Evolutionary conservation across 176 grass and related monocot genomes (phyloP).

Genomic region (Stipa capillata): DNA sequence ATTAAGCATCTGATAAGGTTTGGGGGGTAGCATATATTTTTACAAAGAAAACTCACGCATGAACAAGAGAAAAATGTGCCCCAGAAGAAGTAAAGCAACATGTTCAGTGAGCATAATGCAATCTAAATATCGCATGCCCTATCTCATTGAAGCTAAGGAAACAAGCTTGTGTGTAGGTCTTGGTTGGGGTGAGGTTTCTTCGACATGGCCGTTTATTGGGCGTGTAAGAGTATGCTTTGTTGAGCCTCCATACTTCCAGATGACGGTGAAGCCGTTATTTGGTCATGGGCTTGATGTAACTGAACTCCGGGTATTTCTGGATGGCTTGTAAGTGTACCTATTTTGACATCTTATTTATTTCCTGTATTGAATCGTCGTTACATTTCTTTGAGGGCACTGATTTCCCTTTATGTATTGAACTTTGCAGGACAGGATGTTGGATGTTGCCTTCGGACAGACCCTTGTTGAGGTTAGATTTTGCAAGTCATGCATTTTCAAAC

Average conservation of each 20-base stretch:
- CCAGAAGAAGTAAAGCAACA: not conserved
- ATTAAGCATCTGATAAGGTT: not conserved
- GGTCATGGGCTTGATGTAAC: slow-evolving; percentile 86
- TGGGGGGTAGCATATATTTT: not conserved
- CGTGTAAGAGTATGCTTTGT: slow-evolving; percentile 92
- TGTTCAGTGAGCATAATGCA: not conserved
- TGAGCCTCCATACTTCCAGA: slow-evolving; percentile 96
- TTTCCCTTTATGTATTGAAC: slow-evolving; percentile 4
- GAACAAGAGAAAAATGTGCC: not conserved
- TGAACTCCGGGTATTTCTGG: slow-evolving; percentile 97
- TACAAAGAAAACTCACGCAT: not conserved
- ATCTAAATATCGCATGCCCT: too few relatives aligned
- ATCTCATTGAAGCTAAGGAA: too few relatives aligned
- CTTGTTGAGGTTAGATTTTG: slow-evolving; percentile 81
- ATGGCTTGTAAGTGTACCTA: slow-evolving; percentile 71
- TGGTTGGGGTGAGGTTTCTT: slow-evolving; percentile 90
- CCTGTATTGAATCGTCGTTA: not conserved
- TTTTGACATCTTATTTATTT: not conserved
- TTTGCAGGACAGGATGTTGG: slow-evolving; percentile 84
- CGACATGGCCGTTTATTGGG: slow-evolving; percentile 80
- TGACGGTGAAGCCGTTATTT: slow-evolving; percentile 93
- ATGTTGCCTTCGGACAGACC: slow-evolving; percentile 83
- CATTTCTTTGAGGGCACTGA: slow-evolving; percentile 2
- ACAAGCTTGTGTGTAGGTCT: slow-evolving; percentile 48
- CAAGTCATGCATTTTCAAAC: not conserved